A percentile compares a stretch with the other conserved stretches of the same genome.
Evolutionary conservation across 495 filamentous ascomycete species (phyloP).

Genomic region (Lasiosphaeriaceae sp.): DNA sequence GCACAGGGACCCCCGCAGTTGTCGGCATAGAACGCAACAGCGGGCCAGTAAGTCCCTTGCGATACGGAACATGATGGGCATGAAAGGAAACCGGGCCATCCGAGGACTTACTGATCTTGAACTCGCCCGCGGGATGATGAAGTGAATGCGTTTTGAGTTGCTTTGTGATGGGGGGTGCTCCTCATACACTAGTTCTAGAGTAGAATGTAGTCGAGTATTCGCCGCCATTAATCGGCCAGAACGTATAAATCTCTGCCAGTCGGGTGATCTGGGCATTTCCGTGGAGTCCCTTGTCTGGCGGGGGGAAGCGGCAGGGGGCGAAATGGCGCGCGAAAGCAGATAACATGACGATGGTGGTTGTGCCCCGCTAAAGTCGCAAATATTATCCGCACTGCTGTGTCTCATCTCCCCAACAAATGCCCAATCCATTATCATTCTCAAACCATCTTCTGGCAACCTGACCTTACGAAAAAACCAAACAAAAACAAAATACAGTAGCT

Average conservation of each 20-base stretch:
- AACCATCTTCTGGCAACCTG: neutral
- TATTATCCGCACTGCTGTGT: conserved; percentile 5
- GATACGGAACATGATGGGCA: neutral
- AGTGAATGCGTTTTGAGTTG: no score
- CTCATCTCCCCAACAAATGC: neutral
- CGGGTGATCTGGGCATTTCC: neutral
- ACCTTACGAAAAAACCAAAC: conserved; percentile 3
- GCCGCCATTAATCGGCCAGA: neutral
- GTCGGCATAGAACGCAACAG: neutral
- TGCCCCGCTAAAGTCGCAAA: conserved; percentile 10
- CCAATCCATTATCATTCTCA: neutral
- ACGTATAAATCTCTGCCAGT: neutral
- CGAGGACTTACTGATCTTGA: neutral
- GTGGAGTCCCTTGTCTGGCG: neutral
- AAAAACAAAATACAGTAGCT: neutral
- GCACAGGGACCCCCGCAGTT: neutral
- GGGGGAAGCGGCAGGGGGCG: neutral
- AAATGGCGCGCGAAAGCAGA: neutral
- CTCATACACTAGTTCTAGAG: no score
- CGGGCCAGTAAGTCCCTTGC: no score
- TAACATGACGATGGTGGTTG: conserved; percentile 2
- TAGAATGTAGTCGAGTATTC: no score
- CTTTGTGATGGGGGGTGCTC: no score
- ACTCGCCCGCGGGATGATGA: no score
- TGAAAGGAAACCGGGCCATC: neutral